phyloP scores from a whole-genome alignment of 179 eudicot species.

The Beta macrorhiza region DNA sequence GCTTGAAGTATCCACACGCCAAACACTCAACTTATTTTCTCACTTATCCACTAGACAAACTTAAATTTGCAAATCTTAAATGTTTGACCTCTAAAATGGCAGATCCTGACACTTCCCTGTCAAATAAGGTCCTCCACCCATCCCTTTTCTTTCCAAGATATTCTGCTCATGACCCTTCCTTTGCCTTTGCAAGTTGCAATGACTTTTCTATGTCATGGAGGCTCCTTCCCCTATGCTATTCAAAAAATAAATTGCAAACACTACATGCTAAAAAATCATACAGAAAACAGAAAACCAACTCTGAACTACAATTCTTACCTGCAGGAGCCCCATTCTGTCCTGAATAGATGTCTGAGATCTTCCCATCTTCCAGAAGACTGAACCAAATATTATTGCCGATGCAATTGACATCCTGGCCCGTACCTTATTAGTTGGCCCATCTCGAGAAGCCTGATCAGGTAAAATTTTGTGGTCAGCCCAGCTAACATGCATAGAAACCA shows the following conservation, averaged over 20 bases:
- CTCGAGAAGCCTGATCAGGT: constrained; percentile 79
- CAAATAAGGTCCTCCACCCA: too few species aligned
- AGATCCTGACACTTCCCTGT: neutral
- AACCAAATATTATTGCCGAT: constrained; percentile 95
- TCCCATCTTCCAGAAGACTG: constrained; percentile 99
- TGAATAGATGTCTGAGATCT: constrained; percentile 92
- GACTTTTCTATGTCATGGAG: neutral
- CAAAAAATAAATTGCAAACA: neutral
- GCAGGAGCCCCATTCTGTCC: constrained; percentile 96
- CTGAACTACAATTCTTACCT: constrained; percentile 43
- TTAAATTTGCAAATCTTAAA: neutral
- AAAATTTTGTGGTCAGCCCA: constrained; percentile 13
- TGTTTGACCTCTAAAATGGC: neutral
- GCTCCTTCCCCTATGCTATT: neutral
- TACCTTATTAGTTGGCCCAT: constrained; percentile 95
- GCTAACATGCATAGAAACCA: constrained; percentile 1
- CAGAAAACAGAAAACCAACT: constrained; percentile 9
- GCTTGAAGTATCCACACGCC: too few species aligned
- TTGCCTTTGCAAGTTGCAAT: neutral
- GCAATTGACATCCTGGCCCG: constrained; percentile 95
- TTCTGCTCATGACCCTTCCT: neutral
- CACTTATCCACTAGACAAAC: neutral
- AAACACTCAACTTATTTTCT: neutral
- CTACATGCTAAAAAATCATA: neutral
- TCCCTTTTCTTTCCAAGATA: neutral